Evolutionary conservation across 208 protist species (phyloP), one percentile per base, ranked within the genome.

Genomic region (Angomonas deanei): DNA sequence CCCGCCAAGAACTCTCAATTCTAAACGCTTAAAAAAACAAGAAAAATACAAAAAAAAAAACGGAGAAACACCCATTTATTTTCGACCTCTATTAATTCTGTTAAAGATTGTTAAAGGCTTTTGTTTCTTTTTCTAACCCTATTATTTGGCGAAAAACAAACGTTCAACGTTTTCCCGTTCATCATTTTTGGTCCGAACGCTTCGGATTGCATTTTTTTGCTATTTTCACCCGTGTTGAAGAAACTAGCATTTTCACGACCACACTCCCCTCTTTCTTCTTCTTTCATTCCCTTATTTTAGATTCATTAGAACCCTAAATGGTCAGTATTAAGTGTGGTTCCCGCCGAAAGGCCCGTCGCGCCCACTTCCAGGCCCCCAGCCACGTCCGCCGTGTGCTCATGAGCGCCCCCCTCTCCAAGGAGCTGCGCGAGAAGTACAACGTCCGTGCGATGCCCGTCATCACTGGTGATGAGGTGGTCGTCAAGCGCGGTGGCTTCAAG

Each of bases 401-500:
- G 99, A 96, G 82, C 70, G 82, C 98, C 58, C 82, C 97, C 38
- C 94, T 99, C 30, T 99, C 97, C 24, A 98, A 99, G 81, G 98
- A 99, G 70, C 97, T 99, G 27, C 91, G 97, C 64, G 85, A 84
- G 28, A 99, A 99, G 91, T 97, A 99, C 94, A 93, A 97, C 73
- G 96, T 99, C 23, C 95, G 97, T 64, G 94, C 96, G 31, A 88
- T 99, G 75, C 99, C 99, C 58, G 93, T 99, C 65, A 96, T 98
- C 75, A 99, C 98, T 80, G 98, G 99, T 61, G 99, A 99, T 74
- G 98, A 99, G 85, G 98, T 99, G 49, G 80, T 90, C 64, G 89
- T 97, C 57, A 94, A 96, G 85, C 86, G 87, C 47, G 99, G 99
- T 61, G 78, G 70, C 64, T 92, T 97, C 84, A 99, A 99, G 88